phyloP scores from a whole-genome alignment of 257 asterid species.

The Parsonsia alboflavescens region DNA sequence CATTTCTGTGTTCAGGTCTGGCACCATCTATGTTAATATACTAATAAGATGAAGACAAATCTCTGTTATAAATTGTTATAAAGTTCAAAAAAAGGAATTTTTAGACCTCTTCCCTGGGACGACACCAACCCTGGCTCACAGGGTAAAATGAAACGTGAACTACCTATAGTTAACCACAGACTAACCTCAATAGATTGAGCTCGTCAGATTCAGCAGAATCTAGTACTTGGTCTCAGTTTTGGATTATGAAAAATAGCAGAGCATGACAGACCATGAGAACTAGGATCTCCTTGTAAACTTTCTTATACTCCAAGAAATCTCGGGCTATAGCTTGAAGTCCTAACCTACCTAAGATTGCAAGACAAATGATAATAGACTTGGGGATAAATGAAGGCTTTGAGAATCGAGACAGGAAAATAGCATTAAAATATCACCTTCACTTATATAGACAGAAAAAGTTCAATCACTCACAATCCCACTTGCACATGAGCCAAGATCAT shows the following conservation, averaged over 20 bases:
- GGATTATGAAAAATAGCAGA: background rate
- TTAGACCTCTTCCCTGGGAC: background rate
- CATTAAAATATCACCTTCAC: background rate
- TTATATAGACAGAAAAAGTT: background rate
- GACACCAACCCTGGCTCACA: background rate
- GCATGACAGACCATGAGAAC: background rate
- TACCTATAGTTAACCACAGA: background rate
- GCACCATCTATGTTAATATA: background rate
- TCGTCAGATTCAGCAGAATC: background rate
- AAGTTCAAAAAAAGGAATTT: background rate
- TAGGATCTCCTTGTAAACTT: background rate
- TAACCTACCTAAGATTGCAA: background rate
- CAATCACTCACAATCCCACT: background rate
- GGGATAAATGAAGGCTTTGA: background rate
- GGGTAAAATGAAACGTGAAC: background rate
- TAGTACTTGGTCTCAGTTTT: background rate
- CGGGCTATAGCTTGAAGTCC: background rate
- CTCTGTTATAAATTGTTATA: background rate
- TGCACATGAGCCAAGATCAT: background rate
- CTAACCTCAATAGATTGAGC: background rate
- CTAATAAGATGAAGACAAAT: too few relatives aligned
- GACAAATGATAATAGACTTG: background rate
- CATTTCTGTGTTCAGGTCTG: background rate
- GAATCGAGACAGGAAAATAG: background rate
- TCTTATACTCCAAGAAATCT: background rate